Conservation (phyloP, 805 yeast genomes). For the Saccharomycopsis fodiens region DNA sequence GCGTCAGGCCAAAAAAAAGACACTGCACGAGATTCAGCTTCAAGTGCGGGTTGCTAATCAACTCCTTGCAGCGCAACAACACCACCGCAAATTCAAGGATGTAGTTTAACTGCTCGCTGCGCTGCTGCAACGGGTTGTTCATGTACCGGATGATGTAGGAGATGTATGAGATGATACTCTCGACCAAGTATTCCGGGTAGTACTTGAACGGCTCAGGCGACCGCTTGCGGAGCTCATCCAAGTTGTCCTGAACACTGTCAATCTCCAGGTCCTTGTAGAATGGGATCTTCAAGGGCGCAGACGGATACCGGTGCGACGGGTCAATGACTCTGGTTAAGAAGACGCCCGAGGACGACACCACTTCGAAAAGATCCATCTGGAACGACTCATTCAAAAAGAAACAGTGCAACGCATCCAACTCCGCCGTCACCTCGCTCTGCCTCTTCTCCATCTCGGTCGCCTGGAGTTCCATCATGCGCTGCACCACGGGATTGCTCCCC, state of each 20-base stretch:
- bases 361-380: conserved; percentile 66
- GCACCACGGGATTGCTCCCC: conserved; percentile 24
- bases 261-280: conserved; percentile 51
- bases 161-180: conserved; percentile 70
- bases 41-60: conserved; percentile 87
- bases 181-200: conserved; percentile 80
- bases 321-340: conserved; percentile 69
- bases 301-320: conserved; percentile 60
- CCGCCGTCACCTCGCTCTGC: conserved; percentile 33
- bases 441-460: conserved; percentile 43
- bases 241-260: conserved; percentile 65
- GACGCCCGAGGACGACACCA: conserved; percentile 65
- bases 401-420: conserved; percentile 53
- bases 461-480: conserved; percentile 33
- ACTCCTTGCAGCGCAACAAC: conserved; percentile 74
- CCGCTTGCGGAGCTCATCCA: conserved; percentile 56
- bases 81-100: conserved; percentile 68
- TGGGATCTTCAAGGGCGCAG: conserved; percentile 42
- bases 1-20: conserved; percentile 65
- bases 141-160: conserved; percentile 51
- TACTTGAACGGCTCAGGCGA: conserved; percentile 74
- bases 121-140: conserved; percentile 46
- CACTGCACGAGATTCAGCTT: conserved; percentile 79
- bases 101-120: conserved; percentile 41
- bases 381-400: conserved; percentile 49